These are phyloP conservation scores for Fusarium stilboides DNA, from an alignment of 2,329 filamentous ascomycete species.

Conservation along the genomic window DNA sequence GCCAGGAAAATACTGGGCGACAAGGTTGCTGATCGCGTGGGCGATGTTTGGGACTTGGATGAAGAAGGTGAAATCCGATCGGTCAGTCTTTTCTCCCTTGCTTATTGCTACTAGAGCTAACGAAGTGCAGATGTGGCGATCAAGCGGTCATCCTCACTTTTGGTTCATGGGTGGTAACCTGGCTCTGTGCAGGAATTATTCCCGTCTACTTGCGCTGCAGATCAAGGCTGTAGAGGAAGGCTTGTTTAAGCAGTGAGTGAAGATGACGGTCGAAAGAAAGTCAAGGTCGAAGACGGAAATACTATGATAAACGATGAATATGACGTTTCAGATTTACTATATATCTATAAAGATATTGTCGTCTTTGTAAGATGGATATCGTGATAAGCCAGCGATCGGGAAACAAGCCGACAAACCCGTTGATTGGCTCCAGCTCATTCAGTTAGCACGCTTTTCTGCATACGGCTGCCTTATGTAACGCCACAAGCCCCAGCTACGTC, in stretches of 20 bases:
- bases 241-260: not conserved
- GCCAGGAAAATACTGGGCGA: slow-evolving; percentile 56
- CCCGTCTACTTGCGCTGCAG: slow-evolving; percentile 22
- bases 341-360: no score
- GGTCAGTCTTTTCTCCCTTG: not conserved
- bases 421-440: no score
- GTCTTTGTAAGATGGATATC: no score
- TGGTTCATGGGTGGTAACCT: slow-evolving; percentile 35
- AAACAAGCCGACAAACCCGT: no score
- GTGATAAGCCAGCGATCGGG: no score
- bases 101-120: not conserved
- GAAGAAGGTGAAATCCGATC: slow-evolving; percentile 26
- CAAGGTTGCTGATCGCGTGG: slow-evolving; percentile 49
- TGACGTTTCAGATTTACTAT: no score
- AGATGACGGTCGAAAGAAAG: no score
- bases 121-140: slow-evolving; percentile 21
- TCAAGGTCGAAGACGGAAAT: no score
- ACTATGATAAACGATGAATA: no score
- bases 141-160: slow-evolving; percentile 28
- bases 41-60: slow-evolving; percentile 24
- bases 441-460: no score
- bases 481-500: no score
- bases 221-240: slow-evolving; percentile 30
- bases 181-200: slow-evolving; percentile 24
- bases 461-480: no score